Evolutionary conservation across 345 rosid species (phyloP).

Genomic region (Carallia pectinifolia): DNA sequence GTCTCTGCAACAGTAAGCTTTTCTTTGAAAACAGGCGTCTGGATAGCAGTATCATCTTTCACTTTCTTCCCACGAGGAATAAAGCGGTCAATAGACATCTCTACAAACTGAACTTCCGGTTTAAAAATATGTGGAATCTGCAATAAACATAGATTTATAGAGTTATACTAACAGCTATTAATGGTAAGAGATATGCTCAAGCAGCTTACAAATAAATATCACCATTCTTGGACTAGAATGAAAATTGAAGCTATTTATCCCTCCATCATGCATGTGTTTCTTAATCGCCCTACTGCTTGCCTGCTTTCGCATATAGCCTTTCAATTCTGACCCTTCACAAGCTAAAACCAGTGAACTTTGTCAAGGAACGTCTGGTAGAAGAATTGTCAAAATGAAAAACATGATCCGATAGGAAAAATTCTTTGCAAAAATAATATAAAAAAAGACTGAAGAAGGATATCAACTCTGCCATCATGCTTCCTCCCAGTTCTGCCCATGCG

Average conservation of each 20-base stretch:
- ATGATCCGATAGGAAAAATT: background rate
- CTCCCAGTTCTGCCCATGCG: conserved; percentile 99
- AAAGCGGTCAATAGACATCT: conserved; percentile 69
- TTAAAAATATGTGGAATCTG: conserved; percentile 85
- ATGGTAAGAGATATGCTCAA: conserved; percentile 12
- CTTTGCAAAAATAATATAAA: background rate
- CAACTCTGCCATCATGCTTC: conserved; percentile 91
- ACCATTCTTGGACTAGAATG: conserved; percentile 97
- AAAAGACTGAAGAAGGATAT: conserved; percentile 59
- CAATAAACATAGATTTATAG: conserved; percentile 15
- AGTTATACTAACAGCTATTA: conserved; percentile 8
- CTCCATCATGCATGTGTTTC: conserved; percentile 84
- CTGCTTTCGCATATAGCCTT: conserved; percentile 83
- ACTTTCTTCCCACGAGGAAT: conserved; percentile 75
- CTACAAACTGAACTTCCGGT: conserved; percentile 76
- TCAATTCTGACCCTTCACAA: conserved; percentile 89
- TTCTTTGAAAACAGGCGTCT: conserved; percentile 43
- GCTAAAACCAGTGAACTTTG: conserved; percentile 81
- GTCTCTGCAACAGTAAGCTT: conserved; percentile 51
- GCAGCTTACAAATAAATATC: conserved; percentile 29
- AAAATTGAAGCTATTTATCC: conserved; percentile 77
- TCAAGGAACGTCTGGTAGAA: conserved; percentile 44
- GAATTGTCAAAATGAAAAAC: background rate
- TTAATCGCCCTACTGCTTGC: conserved; percentile 61
- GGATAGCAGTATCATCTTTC: conserved; percentile 43